A percentile compares a stretch with the other conserved stretches of the same genome.
These are phyloP conservation scores for Coniosporium apollinis DNA, from an alignment of 495 filamentous ascomycete genomes.

Conservation along the genomic window DNA sequence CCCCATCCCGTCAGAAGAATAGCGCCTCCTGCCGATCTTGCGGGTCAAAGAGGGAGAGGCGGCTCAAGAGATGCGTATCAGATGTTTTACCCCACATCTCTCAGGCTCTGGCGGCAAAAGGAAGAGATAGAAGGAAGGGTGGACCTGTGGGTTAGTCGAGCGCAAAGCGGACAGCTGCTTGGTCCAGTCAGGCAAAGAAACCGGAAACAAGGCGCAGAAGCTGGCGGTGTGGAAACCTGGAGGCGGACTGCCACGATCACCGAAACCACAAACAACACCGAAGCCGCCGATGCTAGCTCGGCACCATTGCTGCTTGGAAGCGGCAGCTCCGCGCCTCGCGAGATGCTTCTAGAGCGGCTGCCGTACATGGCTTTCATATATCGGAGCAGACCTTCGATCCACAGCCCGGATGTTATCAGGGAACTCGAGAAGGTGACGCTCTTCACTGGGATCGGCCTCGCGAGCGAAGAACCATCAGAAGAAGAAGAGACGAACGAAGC, in stretches of 20 bases:
- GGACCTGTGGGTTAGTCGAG: slow-evolving; percentile 40
- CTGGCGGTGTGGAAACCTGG: slow-evolving; percentile 19
- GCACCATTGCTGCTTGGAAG: slow-evolving; percentile 29
- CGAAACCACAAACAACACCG: not conserved
- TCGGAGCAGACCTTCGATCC: slow-evolving; percentile 16
- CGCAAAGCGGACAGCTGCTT: slow-evolving; percentile 24
- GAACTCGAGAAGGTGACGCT: slow-evolving; percentile 54
- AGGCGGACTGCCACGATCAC: slow-evolving; percentile 11
- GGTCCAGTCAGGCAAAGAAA: slow-evolving; percentile 7
- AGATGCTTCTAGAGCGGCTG: slow-evolving; percentile 65
- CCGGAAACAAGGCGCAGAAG: not conserved
- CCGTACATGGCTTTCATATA: slow-evolving; percentile 66
- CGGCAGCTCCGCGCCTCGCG: slow-evolving; percentile 45
- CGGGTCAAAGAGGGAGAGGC: slow-evolving; percentile 16
- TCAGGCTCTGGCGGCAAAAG: slow-evolving; percentile 58
- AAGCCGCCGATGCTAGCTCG: slow-evolving; percentile 5
- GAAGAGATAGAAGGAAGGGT: slow-evolving; percentile 63
- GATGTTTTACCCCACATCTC: slow-evolving; percentile 73
- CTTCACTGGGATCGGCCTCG: slow-evolving; percentile 37
- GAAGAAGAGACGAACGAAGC: slow-evolving; percentile 27
- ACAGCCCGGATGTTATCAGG: slow-evolving; percentile 9
- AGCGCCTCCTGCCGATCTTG: slow-evolving; percentile 21
- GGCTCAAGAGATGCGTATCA: slow-evolving; percentile 44
- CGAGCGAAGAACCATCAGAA: slow-evolving; percentile 5
- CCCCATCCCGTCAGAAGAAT: slow-evolving; percentile 66